A percentile compares a stretch with the other conserved stretches of the same genome.
Evolutionary conservation across 1,139 yeast genomes (phyloP).

Genomic region (Pichia norvegensis): DNA sequence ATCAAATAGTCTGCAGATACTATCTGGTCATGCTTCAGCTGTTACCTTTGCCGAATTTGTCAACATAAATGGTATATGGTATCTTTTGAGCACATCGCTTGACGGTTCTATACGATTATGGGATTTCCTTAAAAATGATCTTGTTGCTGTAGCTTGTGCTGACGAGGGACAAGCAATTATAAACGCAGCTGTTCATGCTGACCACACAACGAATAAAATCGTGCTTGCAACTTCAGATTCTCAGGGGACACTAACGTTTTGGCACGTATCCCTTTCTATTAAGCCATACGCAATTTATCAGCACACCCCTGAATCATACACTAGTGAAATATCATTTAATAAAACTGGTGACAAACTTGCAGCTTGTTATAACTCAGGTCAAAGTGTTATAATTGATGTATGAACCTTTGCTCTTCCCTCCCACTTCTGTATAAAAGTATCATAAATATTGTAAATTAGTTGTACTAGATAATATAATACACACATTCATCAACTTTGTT

Average conservation of each 20-base stretch:
- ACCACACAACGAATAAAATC: slow-evolving; percentile 28
- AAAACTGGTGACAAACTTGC: slow-evolving; percentile 17
- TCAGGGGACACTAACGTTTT: slow-evolving; percentile 47
- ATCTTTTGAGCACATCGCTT: slow-evolving; percentile 40
- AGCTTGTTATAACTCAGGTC: slow-evolving; percentile 18
- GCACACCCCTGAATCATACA: slow-evolving; percentile 12
- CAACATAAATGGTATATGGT: slow-evolving; percentile 24
- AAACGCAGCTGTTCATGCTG: slow-evolving; percentile 42
- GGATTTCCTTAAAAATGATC: slow-evolving; percentile 44
- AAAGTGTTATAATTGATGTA: slow-evolving; percentile 21
- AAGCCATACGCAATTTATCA: slow-evolving; percentile 16
- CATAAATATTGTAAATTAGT: background rate
- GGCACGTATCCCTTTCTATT: slow-evolving; percentile 35
- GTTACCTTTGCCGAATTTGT: slow-evolving; percentile 52
- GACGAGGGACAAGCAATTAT: slow-evolving; percentile 46
- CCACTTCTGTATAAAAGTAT: background rate
- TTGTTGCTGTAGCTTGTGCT: slow-evolving; percentile 33
- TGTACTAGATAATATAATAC: too few relatives aligned
- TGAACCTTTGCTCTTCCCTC: background rate
- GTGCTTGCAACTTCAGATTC: slow-evolving; percentile 55
- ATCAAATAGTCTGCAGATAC: slow-evolving; percentile 36
- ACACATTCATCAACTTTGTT: background rate
- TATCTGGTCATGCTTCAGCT: slow-evolving; percentile 49
- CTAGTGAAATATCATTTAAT: slow-evolving; percentile 21
- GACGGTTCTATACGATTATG: slow-evolving; percentile 69